A percentile compares a stretch with the other conserved stretches of the same genome.
phyloP scores from a whole-genome alignment of 1,139 yeast genomes.

The Taphrina sp. region DNA sequence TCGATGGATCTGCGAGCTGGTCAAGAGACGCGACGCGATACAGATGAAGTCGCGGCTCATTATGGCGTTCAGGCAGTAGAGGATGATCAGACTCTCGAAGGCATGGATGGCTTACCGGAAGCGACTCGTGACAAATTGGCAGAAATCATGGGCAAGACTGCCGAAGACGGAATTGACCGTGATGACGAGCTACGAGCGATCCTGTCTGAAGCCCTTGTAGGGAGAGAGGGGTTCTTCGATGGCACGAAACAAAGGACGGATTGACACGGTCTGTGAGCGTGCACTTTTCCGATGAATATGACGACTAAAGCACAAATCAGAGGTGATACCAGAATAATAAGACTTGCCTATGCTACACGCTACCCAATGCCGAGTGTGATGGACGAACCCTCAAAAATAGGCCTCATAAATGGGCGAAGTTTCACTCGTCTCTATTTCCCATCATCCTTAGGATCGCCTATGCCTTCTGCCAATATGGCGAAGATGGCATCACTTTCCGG shows the following conservation, averaged over 20 bases:
- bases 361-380: too few relatives aligned
- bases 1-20: neutral
- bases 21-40: conserved; percentile 6
- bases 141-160: conserved; percentile 9
- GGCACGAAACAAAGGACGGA: conserved; percentile 1
- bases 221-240: neutral
- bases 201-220: conserved; percentile 10
- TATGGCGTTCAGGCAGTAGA: neutral
- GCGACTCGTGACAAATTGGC: conserved; percentile 12
- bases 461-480: conserved; percentile 95
- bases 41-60: neutral
- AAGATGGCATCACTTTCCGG: conserved; percentile 95
- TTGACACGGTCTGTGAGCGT: too few relatives aligned
- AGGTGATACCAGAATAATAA: too few relatives aligned
- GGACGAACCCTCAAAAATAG: neutral
- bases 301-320: too few relatives aligned
- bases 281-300: too few relatives aligned
- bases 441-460: conserved; percentile 75
- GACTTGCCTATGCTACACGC: too few relatives aligned
- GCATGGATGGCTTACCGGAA: conserved; percentile 13
- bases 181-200: conserved; percentile 18
- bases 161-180: conserved; percentile 22
- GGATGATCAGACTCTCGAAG: conserved; percentile 2
- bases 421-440: conserved; percentile 6
- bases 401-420: neutral